These are phyloP conservation scores for Bifiguratus adelaidae DNA, from an alignment of 192 early-diverging fungal genomes.

Conservation along the genomic window DNA sequence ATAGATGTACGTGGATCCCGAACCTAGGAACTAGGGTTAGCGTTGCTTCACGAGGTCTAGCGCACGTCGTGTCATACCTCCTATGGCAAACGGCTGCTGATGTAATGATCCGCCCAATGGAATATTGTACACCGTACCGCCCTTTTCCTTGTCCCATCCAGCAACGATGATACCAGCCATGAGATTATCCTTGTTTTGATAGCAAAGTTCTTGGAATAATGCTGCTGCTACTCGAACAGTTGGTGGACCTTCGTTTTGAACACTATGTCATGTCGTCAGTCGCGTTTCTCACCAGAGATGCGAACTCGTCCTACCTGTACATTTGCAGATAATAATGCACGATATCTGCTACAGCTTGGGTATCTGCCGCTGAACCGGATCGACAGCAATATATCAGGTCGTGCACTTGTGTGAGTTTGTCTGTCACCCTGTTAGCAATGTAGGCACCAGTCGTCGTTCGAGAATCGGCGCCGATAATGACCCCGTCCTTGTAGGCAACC, in stretches of 20 bases:
- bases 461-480: conserved; percentile 95
- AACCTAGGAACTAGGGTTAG: conserved; percentile 29
- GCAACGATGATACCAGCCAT: conserved; percentile 93
- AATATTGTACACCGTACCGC: conserved; percentile 81
- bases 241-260: conserved; percentile 76
- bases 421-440: conserved; percentile 95
- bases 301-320: conserved; percentile 55
- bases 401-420: conserved; percentile 94
- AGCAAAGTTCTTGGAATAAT: conserved; percentile 91
- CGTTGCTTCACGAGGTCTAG: neutral
- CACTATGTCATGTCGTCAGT: conserved; percentile 25
- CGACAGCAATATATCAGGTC: conserved; percentile 97
- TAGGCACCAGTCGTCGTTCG: conserved; percentile 93
- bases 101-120: conserved; percentile 91
- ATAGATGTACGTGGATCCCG: conserved; percentile 94
- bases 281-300: neutral
- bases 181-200: conserved; percentile 84
- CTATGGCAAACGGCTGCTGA: conserved; percentile 85
- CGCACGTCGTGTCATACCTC: conserved; percentile 33
- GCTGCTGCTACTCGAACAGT: conserved; percentile 78
- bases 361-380: conserved; percentile 96
- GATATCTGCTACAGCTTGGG: conserved; percentile 96
- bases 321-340: conserved; percentile 93
- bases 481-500: conserved; percentile 78
- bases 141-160: conserved; percentile 91